phyloP scores from a whole-genome alignment of 2,329 filamentous ascomycete genomes.

The Fusarium sp. region DNA sequence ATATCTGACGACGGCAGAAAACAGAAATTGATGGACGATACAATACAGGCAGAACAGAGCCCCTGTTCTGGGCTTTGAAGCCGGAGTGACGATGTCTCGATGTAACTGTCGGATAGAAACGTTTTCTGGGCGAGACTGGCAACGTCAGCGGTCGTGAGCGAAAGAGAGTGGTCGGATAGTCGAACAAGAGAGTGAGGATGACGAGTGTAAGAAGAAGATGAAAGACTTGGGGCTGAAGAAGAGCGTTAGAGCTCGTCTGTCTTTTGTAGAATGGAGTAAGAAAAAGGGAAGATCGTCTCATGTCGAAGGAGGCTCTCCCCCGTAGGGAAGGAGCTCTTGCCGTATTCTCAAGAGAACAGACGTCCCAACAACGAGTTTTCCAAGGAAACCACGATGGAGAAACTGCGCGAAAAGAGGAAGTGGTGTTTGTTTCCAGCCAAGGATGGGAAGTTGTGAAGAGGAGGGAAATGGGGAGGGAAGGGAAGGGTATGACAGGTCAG shows the following conservation, averaged over 20 bases:
- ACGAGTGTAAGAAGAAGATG: constrained; percentile 11
- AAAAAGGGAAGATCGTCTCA: not conserved
- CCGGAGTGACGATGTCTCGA: constrained; percentile 16
- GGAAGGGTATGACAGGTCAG: no score
- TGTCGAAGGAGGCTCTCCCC: not conserved
- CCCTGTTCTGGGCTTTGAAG: constrained; percentile 39
- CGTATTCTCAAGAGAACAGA: not conserved
- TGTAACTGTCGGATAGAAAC: constrained; percentile 20
- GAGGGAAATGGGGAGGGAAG: not conserved
- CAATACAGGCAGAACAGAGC: constrained; percentile 50
- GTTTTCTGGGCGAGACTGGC: constrained; percentile 19
- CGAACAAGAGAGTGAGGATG: constrained; percentile 21
- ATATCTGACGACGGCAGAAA: constrained; percentile 45
- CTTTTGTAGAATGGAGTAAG: not conserved
- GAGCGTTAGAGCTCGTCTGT: not conserved
- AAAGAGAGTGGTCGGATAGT: constrained; percentile 6
- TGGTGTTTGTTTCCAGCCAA: not conserved
- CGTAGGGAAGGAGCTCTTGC: constrained; percentile 25
- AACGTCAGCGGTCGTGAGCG: constrained; percentile 18
- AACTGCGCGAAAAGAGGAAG: not conserved
- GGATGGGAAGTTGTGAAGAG: not conserved
- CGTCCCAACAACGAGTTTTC: not conserved
- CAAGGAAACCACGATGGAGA: not conserved
- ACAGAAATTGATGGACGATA: constrained; percentile 51
- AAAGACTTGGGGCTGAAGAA: constrained; percentile 2